Percentiles rank a stretch among this genome's conserved stretches.
These are phyloP conservation scores for Rhodotorula kratochvilovae DNA, from an alignment of 768 basidiomycete species.

Conservation along the genomic window DNA sequence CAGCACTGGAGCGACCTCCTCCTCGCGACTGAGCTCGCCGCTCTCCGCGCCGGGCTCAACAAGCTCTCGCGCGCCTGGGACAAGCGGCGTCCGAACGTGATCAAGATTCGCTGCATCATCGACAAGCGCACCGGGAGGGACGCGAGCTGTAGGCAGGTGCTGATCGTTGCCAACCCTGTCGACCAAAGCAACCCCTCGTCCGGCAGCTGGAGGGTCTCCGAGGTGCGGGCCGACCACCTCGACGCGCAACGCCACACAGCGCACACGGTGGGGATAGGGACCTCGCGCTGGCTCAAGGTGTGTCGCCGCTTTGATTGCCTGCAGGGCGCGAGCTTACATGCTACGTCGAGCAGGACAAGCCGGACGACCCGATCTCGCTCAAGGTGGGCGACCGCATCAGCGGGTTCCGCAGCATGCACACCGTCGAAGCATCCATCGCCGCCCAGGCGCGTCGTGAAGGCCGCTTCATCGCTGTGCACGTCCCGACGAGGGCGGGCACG, in stretches of 20 bases:
- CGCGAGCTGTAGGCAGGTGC: neutral
- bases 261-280: neutral
- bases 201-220: neutral
- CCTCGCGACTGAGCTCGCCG: neutral
- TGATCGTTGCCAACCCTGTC: neutral
- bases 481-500: neutral
- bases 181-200: neutral
- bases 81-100: accelerated
- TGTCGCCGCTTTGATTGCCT: neutral
- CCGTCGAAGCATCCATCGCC: neutral
- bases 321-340: neutral
- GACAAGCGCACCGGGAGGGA: neutral
- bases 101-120: neutral
- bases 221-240: neutral
- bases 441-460: neutral
- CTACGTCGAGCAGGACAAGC: neutral
- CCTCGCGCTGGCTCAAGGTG: neutral
- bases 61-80: neutral
- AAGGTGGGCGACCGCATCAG: neutral
- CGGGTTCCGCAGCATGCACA: neutral
- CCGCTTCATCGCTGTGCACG: neutral
- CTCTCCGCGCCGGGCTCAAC: neutral
- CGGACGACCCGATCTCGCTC: neutral
- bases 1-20: neutral
- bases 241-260: neutral